These are phyloP conservation scores for Tuber calosporum DNA, from an alignment of 495 filamentous ascomycete species.

Conservation along the genomic window DNA sequence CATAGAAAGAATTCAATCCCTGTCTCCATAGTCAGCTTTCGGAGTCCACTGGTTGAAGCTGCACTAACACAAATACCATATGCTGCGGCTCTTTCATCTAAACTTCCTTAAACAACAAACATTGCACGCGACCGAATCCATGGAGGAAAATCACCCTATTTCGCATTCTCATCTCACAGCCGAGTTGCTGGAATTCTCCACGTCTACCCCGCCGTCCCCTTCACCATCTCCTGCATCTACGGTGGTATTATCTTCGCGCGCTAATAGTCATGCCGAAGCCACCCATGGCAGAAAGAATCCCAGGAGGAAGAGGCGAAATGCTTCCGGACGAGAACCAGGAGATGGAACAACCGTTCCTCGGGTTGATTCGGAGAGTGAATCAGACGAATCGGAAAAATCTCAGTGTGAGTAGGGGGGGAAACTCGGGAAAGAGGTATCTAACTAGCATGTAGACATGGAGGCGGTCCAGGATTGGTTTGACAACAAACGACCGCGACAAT, in stretches of 20 bases:
- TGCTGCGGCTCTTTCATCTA: neutral
- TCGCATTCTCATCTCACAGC: neutral
- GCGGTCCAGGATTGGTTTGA: constrained; percentile 25
- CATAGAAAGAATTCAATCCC: neutral
- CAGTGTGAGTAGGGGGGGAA: neutral
- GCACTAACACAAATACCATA: neutral
- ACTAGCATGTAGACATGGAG: constrained; percentile 11
- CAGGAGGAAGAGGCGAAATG: neutral
- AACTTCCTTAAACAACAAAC: neutral
- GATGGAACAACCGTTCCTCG: neutral
- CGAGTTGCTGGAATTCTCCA: neutral
- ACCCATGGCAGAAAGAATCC: neutral
- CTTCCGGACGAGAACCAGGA: neutral
- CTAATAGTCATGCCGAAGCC: neutral
- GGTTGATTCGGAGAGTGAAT: neutral
- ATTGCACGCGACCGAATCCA: neutral
- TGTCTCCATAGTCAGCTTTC: neutral
- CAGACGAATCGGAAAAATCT: neutral
- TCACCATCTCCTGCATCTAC: neutral
- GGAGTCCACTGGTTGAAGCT: neutral
- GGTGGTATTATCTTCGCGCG: neutral
- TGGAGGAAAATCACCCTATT: neutral
- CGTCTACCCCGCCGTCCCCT: neutral
- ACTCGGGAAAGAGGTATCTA: neutral
- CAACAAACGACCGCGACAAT: constrained; percentile 27